Evolutionary conservation across 805 yeast genomes (phyloP).

Genomic region (Wickerhamiella occidentalis): DNA sequence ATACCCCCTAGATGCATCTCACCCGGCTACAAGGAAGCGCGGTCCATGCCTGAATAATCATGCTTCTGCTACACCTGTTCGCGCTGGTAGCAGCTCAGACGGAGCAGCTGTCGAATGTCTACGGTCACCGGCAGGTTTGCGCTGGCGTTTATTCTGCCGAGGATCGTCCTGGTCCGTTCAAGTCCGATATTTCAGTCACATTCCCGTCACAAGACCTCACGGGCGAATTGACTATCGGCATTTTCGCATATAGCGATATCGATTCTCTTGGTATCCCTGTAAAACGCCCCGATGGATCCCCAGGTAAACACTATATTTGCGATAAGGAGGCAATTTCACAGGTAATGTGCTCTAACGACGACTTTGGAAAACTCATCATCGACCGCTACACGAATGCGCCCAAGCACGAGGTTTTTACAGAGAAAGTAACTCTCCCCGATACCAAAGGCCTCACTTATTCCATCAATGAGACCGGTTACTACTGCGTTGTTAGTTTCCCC

Average conservation of each 20-base stretch:
- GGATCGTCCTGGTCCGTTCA: slow-evolving; percentile 66
- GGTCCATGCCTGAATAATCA: slow-evolving; percentile 3
- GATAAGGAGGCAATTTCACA: slow-evolving; percentile 50
- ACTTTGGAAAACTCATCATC: slow-evolving; percentile 54
- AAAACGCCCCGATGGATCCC: slow-evolving; percentile 30
- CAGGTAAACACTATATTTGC: slow-evolving; percentile 52
- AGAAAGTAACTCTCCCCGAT: slow-evolving; percentile 45
- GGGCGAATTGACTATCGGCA: slow-evolving; percentile 43
- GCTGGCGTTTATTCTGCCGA: slow-evolving; percentile 79
- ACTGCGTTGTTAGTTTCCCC: slow-evolving; percentile 70
- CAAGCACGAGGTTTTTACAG: slow-evolving; percentile 44
- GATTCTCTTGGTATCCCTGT: slow-evolving; percentile 47
- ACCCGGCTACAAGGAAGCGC: too few relatives aligned
- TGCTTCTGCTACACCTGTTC: slow-evolving; percentile 8
- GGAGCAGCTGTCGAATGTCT: slow-evolving; percentile 30
- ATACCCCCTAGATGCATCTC: too few relatives aligned
- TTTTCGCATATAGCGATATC: slow-evolving; percentile 76
- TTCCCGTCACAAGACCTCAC: slow-evolving; percentile 13
- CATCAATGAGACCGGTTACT: slow-evolving; percentile 72
- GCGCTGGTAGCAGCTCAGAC: slow-evolving; percentile 19
- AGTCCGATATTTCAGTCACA: slow-evolving; percentile 15
- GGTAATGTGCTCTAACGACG: slow-evolving; percentile 41
- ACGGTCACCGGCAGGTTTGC: slow-evolving; percentile 54
- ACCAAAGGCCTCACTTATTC: slow-evolving; percentile 49
- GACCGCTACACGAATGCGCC: slow-evolving; percentile 31